Base-by-base conservation (phyloP, 495 filamentous ascomycete species). In the Lasiosphaeria ovina region DNA sequence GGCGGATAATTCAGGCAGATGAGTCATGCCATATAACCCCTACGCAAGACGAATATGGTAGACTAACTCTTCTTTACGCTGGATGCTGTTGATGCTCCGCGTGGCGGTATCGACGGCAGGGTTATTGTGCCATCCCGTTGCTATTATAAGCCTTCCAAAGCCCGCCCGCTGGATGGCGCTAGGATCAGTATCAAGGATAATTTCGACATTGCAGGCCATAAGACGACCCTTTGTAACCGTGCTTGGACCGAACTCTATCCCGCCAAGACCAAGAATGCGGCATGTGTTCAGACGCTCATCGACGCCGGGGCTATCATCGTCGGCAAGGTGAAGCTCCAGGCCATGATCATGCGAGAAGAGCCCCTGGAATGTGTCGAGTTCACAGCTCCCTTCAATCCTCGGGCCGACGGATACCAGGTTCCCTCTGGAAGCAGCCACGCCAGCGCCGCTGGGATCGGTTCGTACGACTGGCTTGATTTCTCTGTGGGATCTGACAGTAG, bases 391-490 rank as follows among this genome's bases (percentile, higher is more conserved):
- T 49, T 47, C 42, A 60, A 54, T 36, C 58, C 51, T 38, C 51
- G 58, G 6, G 58, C 33, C 4, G 58, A 60, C 14, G 58, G 58
- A 11, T 54, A 54, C 38, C 58, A 60, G 38, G 14, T 35, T 11
- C n/a, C 58, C 8, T 24, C 17, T 31, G 58, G 58, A 14, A 54
- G 58, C 40, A 60, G 58, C 38, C 36, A 47, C 14, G 36, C 38
- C 34, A 54, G 51, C 35, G 51, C 51, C 34, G 59, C 59, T 6
- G 51, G 38, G 0, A 31, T 61, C 31, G 51, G 16, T 40, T 24
- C 59, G 7, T 56, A 61, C 33, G 42, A 55, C 36, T 55, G 59
- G 59, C 51, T 61, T 38, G 51, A 61, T 12, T 55, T 61, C n/a
- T 14, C 59, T 11, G 42, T 61, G 16, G 59, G 59, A 38, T 55